phyloP scores from a whole-genome alignment of 2,329 filamentous ascomycete species.

The Trichophyton benhamiae region DNA sequence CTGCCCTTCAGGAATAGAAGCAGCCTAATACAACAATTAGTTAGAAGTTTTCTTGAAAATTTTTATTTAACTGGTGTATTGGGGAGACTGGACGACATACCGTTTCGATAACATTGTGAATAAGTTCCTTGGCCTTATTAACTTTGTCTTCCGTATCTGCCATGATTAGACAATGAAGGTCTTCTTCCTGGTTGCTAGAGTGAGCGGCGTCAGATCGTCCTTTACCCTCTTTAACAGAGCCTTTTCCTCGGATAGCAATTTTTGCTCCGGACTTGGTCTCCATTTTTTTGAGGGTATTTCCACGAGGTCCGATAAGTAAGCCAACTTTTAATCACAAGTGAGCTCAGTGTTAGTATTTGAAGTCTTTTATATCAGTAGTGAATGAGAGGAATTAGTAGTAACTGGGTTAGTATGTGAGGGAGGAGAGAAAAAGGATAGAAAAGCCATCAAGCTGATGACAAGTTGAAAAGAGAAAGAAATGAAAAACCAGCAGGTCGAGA shows the following conservation, averaged over 20 bases:
- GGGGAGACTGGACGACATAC: slow-evolving; percentile 44
- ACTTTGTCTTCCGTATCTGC: slow-evolving; percentile 99
- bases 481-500: slow-evolving; percentile 6
- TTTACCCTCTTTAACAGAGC: slow-evolving; percentile 99
- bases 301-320: slow-evolving; percentile 99
- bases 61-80: not conserved
- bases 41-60: slow-evolving; percentile 15
- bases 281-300: slow-evolving; percentile 99
- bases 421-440: slow-evolving; percentile 17
- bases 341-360: slow-evolving; percentile 78
- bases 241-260: slow-evolving; percentile 98
- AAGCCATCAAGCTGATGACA: slow-evolving; percentile 26
- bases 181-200: slow-evolving; percentile 99
- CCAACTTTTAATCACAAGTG: slow-evolving; percentile 76
- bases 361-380: slow-evolving; percentile 18
- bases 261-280: slow-evolving; percentile 94
- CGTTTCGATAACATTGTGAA: slow-evolving; percentile 97
- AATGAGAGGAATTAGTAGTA: slow-evolving; percentile 18
- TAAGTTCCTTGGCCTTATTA: slow-evolving; percentile 96
- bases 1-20: slow-evolving; percentile 94
- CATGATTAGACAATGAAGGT: slow-evolving; percentile 98
- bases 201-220: slow-evolving; percentile 97
- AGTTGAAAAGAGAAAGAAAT: slow-evolving; percentile 25
- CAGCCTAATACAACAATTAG: slow-evolving; percentile 52
- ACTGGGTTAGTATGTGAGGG: slow-evolving; percentile 17